phyloP scores from a whole-genome alignment of 2,329 filamentous ascomycete species.

The Colletotrichum sp. region DNA sequence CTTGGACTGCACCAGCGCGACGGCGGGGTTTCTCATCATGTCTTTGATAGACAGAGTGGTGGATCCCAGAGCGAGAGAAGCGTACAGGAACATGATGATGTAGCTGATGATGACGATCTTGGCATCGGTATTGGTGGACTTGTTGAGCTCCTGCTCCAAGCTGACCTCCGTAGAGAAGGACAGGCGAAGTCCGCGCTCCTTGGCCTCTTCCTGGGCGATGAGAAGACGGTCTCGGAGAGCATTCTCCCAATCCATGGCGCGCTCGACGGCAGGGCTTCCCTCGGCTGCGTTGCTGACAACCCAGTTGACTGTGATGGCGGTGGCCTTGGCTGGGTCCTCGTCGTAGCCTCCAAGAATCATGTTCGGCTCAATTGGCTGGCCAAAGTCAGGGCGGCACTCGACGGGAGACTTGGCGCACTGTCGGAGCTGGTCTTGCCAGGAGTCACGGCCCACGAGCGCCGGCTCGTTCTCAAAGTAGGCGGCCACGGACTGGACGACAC shows the following conservation, averaged over 20 bases:
- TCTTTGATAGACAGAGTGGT: slow-evolving; percentile 80
- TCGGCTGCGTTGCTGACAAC: slow-evolving; percentile 88
- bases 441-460: slow-evolving; percentile 61
- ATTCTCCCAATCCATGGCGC: slow-evolving; percentile 89
- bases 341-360: slow-evolving; percentile 86
- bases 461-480: slow-evolving; percentile 82
- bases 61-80: slow-evolving; percentile 88
- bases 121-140: slow-evolving; percentile 97
- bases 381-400: slow-evolving; percentile 84
- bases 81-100: slow-evolving; percentile 98
- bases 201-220: slow-evolving; percentile 81
- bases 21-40: slow-evolving; percentile 80
- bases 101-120: slow-evolving; percentile 98
- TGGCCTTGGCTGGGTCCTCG: slow-evolving; percentile 71
- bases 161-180: slow-evolving; percentile 97
- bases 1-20: slow-evolving; percentile 92
- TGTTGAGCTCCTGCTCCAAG: slow-evolving; percentile 93
- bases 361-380: slow-evolving; percentile 84
- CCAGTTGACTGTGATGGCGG: slow-evolving; percentile 90
- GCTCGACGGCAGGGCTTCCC: slow-evolving; percentile 70
- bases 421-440: slow-evolving; percentile 75
- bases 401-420: slow-evolving; percentile 82
- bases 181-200: slow-evolving; percentile 77
- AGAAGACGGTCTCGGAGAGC: slow-evolving; percentile 76
- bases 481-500: slow-evolving; percentile 91